Conservation (phyloP, 129 eudicot genomes). For the Pittosporum tobira region DNA sequence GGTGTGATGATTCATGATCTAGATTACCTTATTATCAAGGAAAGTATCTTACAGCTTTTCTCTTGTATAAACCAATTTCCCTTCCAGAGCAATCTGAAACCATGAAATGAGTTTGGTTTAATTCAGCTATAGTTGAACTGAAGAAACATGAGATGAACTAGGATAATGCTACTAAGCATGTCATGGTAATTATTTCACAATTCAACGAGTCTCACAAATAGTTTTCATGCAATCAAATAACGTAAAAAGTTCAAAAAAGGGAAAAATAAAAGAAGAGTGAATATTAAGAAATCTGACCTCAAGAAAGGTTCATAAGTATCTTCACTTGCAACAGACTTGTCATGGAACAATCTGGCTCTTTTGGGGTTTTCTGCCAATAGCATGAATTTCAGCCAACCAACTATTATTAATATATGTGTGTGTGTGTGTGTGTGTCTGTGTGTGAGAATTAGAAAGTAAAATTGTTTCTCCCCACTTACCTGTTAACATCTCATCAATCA, state of each 20-base stretch:
- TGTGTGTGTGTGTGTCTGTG: too few relatives aligned
- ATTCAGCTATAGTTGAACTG: slow-evolving; percentile 3
- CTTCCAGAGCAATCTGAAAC: slow-evolving; percentile 72
- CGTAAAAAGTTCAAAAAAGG: not conserved
- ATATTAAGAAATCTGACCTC: slow-evolving; percentile 33
- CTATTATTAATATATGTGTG: too few relatives aligned
- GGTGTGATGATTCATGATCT: slow-evolving; percentile 7
- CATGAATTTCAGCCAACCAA: not conserved
- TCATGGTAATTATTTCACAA: not conserved
- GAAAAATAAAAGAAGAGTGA: not conserved
- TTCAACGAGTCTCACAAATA: not conserved
- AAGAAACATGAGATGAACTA: not conserved
- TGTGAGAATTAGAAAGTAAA: slow-evolving; percentile 2
- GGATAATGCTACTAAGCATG: not conserved
- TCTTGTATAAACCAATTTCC: slow-evolving; percentile 97
- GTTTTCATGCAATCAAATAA: not conserved
- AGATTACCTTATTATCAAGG: slow-evolving; percentile 68
- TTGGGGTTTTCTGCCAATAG: slow-evolving; percentile 39
- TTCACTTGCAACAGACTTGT: slow-evolving; percentile 37
- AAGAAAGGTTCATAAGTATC: slow-evolving; percentile 74
- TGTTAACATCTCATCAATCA: slow-evolving; percentile 73
- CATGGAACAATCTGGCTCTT: slow-evolving; percentile 52
- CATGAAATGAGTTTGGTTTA: slow-evolving; percentile 3
- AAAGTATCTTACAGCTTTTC: slow-evolving; percentile 91
- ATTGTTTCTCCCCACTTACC: slow-evolving; percentile 30